Conservation (phyloP, 2,329 filamentous ascomycete genomes). For the Ampelomyces quisqualis region DNA sequence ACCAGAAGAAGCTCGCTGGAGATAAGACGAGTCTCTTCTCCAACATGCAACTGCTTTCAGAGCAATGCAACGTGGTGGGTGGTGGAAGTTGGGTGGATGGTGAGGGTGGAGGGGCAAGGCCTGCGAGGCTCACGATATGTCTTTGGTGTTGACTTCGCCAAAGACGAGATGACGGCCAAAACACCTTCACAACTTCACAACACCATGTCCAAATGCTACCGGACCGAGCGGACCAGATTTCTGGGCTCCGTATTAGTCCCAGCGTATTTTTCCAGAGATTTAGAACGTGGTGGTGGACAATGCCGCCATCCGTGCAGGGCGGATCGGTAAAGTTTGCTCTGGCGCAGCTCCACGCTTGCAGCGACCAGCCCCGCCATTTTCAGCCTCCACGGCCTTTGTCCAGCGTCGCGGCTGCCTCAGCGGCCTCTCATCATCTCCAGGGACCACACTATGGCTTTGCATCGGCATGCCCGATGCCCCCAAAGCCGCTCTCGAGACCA, state of each 20-base stretch:
- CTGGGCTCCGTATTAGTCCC: not conserved
- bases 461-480: too few relatives aligned
- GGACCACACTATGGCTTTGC: too few relatives aligned
- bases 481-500: too few relatives aligned
- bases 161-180: not conserved
- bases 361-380: slow-evolving; percentile 1
- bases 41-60: not conserved
- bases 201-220: not conserved
- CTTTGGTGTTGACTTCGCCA: slow-evolving; percentile 10
- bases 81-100: not conserved
- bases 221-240: not conserved
- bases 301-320: slow-evolving; percentile 1
- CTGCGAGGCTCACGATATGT: slow-evolving; percentile 3
- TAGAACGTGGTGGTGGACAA: not conserved
- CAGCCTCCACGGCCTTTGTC: not conserved
- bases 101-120: slow-evolving; percentile 1
- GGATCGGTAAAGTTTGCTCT: slow-evolving; percentile 1
- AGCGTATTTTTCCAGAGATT: not conserved
- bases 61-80: not conserved
- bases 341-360: slow-evolving; percentile 1
- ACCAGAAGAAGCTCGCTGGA: not conserved
- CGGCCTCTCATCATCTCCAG: not conserved
- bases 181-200: slow-evolving; percentile 2
- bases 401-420: not conserved
- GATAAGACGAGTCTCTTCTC: slow-evolving; percentile 1